These are phyloP conservation scores for Aspergillus ostianus DNA, from an alignment of 495 filamentous ascomycete species.

Conservation along the genomic window DNA sequence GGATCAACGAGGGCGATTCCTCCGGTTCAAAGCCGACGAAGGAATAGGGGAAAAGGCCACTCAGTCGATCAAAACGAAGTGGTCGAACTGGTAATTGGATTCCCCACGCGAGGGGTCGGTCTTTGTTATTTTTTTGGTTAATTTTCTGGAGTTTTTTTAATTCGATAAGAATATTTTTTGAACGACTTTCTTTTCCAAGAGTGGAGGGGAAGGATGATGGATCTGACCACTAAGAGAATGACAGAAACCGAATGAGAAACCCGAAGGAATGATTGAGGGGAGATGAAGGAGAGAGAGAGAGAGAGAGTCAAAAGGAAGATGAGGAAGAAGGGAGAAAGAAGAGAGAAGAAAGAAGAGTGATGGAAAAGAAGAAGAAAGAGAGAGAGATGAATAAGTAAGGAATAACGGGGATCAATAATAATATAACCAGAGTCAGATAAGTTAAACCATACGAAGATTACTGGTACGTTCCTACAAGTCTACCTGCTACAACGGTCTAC, in stretches of 20 bases:
- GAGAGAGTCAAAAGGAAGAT: slow-evolving; percentile 27
- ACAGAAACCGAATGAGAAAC: slow-evolving; percentile 35
- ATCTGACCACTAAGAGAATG: slow-evolving; percentile 42
- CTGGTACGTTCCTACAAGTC: too few species aligned
- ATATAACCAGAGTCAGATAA: too few species aligned
- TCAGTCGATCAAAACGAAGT: slow-evolving; percentile 13
- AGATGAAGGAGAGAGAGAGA: slow-evolving; percentile 34
- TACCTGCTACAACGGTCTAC: too few species aligned
- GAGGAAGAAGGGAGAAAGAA: slow-evolving; percentile 29
- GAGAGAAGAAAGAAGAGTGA: slow-evolving; percentile 35
- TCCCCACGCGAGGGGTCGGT: neutral
- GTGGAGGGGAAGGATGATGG: slow-evolving; percentile 13
- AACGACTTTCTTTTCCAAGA: neutral
- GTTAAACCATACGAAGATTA: too few species aligned
- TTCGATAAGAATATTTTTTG: neutral
- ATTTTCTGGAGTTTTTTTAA: slow-evolving; percentile 5
- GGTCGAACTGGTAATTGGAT: slow-evolving; percentile 16
- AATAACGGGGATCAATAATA: neutral
- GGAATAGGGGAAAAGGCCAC: slow-evolving; percentile 18
- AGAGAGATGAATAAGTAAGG: neutral
- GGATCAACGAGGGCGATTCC: slow-evolving; percentile 11
- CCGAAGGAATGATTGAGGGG: slow-evolving; percentile 41
- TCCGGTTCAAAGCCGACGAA: slow-evolving; percentile 8
- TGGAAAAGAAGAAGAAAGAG: slow-evolving; percentile 10
- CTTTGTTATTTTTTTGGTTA: neutral